Evolutionary conservation across 163 green algal species (phyloP).

Genomic region (Scenedesmus sp.): DNA sequence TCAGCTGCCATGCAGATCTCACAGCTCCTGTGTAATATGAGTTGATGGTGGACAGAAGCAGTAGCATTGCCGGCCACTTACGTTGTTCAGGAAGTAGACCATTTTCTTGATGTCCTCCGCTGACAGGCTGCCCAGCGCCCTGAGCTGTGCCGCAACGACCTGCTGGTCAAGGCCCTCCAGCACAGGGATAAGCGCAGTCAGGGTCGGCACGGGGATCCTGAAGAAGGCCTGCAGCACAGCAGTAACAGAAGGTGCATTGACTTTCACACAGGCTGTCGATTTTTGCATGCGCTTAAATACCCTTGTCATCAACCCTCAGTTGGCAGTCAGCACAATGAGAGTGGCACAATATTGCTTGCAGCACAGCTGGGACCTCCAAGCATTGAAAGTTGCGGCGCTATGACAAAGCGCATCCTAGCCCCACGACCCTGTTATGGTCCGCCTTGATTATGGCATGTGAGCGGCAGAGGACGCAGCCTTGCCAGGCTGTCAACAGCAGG

Average conservation of each 20-base stretch:
- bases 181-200: conserved; percentile 10
- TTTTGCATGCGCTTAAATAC: no score
- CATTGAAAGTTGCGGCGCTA: no score
- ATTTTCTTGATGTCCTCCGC: conserved; percentile 8
- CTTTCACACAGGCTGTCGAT: no score
- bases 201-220: conserved; percentile 7
- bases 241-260: neutral
- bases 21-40: neutral
- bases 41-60: neutral
- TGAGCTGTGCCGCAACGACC: neutral
- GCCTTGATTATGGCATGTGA: no score
- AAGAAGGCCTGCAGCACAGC: conserved; percentile 31
- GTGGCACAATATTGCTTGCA: neutral
- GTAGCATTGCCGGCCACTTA: neutral
- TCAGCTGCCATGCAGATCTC: no score
- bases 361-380: neutral
- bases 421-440: no score
- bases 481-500: no score
- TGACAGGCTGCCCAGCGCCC: neutral
- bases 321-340: neutral
- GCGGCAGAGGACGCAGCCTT: no score
- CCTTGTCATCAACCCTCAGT: no score
- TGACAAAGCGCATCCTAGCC: no score
- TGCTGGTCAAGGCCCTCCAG: neutral
- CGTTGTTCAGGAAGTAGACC: conserved; percentile 44